Evolutionary conservation across 129 eudicot species (phyloP), one percentile per base, ranked within the genome.

Genomic region (Artemisia tridentata): DNA sequence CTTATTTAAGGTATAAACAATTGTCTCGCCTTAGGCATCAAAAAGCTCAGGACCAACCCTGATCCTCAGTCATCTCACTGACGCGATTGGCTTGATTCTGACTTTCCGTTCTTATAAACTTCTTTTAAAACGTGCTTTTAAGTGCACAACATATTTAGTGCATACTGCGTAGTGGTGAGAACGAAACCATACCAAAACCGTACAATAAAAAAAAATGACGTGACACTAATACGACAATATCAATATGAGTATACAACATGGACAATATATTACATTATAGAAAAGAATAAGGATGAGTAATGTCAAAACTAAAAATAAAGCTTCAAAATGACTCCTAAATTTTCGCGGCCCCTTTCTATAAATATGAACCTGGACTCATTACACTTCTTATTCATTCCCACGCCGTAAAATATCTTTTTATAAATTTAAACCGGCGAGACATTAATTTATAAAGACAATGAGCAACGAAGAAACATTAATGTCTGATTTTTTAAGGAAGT

Each of bases 401-500:
- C 71, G 65, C 81, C 76, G 81, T 58, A 51, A 50, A 13, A 50
- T 16, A 48, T 9, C 69, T 21, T 9, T 23, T 29, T 0, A 29
- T 29, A 3, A 25, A 3, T 25, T n/a, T 45, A 0, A 7, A 11
- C 21, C 61, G 53, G 53, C 0, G 46, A 3, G 54, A 34, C 11
- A 31, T 34, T 8, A 8, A 7, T 18, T 18, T 12, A 3, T 8
- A 21, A 21, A 16, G 6, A 20, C 67, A 63, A 77, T 77, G 77
- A 65, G 72, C 43, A 46, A 3, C 67, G 54, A 10, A 27, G 73
- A 84, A 20, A 63, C 80, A 61, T 70, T 87, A 46, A 67, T 88
- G 80, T 25, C 81, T 0, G 89, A 79, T 68, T 88, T 91, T 70
- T 80, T 91, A 74, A 73, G 63, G 46, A 80, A 80, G 74, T 84